Evolutionary conservation across 345 rosid genomes (phyloP).

Genomic region (Syzygium aqueum): DNA sequence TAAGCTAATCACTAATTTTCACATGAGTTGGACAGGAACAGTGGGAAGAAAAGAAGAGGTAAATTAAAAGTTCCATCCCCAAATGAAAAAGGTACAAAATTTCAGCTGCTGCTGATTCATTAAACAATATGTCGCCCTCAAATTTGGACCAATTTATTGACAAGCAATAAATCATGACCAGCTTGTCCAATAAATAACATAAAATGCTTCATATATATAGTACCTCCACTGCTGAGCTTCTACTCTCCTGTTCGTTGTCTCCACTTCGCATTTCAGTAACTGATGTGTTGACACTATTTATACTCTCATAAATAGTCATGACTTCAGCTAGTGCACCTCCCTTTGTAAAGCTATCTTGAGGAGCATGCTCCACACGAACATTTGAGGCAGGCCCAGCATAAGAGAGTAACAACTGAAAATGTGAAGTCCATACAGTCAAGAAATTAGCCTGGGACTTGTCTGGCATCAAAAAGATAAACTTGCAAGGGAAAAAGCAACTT

Average conservation of each 20-base stretch:
- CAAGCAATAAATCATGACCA: neutral
- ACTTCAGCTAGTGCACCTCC: constrained; percentile 76
- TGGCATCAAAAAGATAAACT: neutral
- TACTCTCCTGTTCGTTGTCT: constrained; percentile 10
- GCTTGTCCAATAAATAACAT: neutral
- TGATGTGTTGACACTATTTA: constrained; percentile 16
- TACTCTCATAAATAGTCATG: constrained; percentile 50
- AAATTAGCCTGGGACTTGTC: neutral
- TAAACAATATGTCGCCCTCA: neutral
- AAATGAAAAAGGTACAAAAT: neutral
- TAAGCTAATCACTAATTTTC: neutral
- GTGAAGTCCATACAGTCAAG: constrained; percentile 1
- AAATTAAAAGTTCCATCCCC: neutral
- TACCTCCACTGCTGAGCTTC: constrained; percentile 40
- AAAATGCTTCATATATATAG: neutral
- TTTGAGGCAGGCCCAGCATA: constrained; percentile 91
- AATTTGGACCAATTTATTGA: neutral
- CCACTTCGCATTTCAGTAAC: constrained; percentile 13
- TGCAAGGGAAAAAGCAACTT: neutral
- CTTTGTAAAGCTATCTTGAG: constrained; percentile 33
- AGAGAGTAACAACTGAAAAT: constrained; percentile 49
- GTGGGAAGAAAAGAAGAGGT: neutral
- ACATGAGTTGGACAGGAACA: neutral
- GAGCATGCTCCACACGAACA: constrained; percentile 58
- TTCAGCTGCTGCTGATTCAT: neutral